Evolutionary conservation across 2,329 filamentous ascomycete species (phyloP), one percentile per base, ranked within the genome.

Genomic region (Apiospora rasikravindrae): DNA sequence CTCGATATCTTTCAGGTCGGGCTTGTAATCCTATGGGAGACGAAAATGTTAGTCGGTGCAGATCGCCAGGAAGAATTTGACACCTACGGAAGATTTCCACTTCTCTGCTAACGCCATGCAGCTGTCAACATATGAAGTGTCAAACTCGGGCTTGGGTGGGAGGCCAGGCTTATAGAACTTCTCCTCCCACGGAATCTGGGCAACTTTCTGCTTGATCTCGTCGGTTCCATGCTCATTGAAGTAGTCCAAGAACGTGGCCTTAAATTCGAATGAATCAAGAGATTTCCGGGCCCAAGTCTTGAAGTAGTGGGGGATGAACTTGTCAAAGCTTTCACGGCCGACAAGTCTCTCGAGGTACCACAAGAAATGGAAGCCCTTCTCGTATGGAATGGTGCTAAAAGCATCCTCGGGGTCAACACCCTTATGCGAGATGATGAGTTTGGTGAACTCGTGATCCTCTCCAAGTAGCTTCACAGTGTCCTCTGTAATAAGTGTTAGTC

Each of bases 301-400:
- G 81, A 98, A 98, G 85, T 98, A 98, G 82, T 98, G 91, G 22
- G 95, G 95, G 79, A 98, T 98, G 83, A 98, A 99, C 77, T 91
- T 93, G 86, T 98, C 94, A 85, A 96, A 99, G 80, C 93, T 93
- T n/a, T 92, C 88, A 73, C 93, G 92, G 47, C 94, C 94, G 4
- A 98, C 88, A 1, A 98, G 86, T 67, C 92, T 92, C 78, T 99
- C 96, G 19, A 99, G 90, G 78, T 95, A 92, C 82, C 95, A 98
- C 66, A 99, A 87, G 82, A 98, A 97, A 79, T 94, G 93, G 83
- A 98, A 98, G 4, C 96, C 96, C 84, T 99, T 98, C 81, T 98
- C 96, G 78, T 99, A 99, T 0, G 96, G 95, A 45, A 98, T 87
- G 37, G 90, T 93, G 76, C 93, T 97, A 84, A 98, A 99, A 1